A percentile compares a stretch with the other conserved stretches of the same genome.
Conservation (phyloP, 2,329 filamentous ascomycete genomes). For the Chaetomiaceae sp. region DNA sequence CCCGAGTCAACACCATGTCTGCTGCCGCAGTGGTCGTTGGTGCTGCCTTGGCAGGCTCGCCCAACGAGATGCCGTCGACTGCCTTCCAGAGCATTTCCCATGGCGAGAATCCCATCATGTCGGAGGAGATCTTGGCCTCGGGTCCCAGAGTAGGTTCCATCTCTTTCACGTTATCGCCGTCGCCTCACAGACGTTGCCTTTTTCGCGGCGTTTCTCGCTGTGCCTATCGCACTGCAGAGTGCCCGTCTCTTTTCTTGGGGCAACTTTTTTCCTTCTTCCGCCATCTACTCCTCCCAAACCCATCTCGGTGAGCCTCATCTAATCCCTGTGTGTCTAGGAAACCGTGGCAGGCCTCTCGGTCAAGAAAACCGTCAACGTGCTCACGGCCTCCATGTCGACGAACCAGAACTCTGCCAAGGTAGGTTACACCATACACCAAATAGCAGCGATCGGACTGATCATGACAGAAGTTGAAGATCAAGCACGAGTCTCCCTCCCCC, state of each 20-base stretch:
- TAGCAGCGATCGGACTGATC: constrained; percentile 22
- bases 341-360: constrained; percentile 16
- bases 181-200: too few species aligned
- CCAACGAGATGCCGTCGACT: constrained; percentile 34
- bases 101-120: constrained; percentile 36
- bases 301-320: constrained; percentile 7
- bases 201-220: too few species aligned
- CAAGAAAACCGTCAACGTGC: constrained; percentile 43
- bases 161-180: constrained; percentile 14
- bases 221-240: too few species aligned
- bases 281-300: too few species aligned
- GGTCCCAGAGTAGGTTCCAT: constrained; percentile 30
- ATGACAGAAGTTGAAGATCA: constrained; percentile 45
- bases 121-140: constrained; percentile 33
- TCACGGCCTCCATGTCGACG: constrained; percentile 50
- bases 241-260: not conserved
- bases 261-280: not conserved
- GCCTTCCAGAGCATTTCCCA: constrained; percentile 31
- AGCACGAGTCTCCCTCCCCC: constrained; percentile 37
- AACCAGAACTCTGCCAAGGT: constrained; percentile 54
- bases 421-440: constrained; percentile 12
- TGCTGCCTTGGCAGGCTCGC: constrained; percentile 37
- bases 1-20: constrained; percentile 35
- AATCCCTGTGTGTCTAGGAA: constrained; percentile 10
- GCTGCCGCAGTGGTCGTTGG: constrained; percentile 20